These are phyloP conservation scores for Phenoliferia sp. DNA, from an alignment of 1,284 basidiomycete genomes.

Conservation along the genomic window DNA sequence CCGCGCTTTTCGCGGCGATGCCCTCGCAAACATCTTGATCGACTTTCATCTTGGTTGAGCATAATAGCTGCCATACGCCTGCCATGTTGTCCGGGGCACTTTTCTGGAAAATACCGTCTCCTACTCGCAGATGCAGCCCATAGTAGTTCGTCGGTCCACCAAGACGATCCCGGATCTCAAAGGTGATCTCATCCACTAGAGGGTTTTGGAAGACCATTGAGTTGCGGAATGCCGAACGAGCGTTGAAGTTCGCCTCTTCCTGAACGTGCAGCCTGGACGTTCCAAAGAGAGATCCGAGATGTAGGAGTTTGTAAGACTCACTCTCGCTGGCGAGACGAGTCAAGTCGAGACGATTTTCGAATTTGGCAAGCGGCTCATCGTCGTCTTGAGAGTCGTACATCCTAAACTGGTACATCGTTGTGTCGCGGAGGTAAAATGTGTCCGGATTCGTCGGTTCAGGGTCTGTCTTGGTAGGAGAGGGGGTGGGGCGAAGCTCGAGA, in stretches of 20 bases:
- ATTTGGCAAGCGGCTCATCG: slow-evolving; percentile 36
- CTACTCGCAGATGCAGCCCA: slow-evolving; percentile 61
- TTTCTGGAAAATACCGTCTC: slow-evolving; percentile 58
- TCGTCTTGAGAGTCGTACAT: slow-evolving; percentile 56
- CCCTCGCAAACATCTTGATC: slow-evolving; percentile 16
- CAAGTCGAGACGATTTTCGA: slow-evolving; percentile 35
- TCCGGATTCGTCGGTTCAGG: slow-evolving; percentile 40
- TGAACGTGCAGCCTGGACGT: slow-evolving; percentile 31
- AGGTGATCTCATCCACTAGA: slow-evolving; percentile 33
- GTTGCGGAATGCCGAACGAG: slow-evolving; percentile 27
- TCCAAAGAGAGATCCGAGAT: slow-evolving; percentile 40
- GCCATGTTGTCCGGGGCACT: slow-evolving; percentile 40
- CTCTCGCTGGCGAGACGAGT: slow-evolving; percentile 22
- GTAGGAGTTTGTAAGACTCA: slow-evolving; percentile 33
- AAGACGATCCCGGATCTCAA: slow-evolving; percentile 42
- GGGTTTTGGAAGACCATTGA: slow-evolving; percentile 36
- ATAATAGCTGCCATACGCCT: slow-evolving; percentile 31
- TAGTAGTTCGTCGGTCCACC: slow-evolving; percentile 52
- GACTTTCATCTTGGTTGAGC: slow-evolving; percentile 32
- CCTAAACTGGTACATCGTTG: slow-evolving; percentile 57
- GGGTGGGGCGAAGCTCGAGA: slow-evolving; percentile 42
- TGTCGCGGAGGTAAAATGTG: slow-evolving; percentile 53
- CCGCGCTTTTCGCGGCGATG: slow-evolving; percentile 2
- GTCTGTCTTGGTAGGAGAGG: not conserved
- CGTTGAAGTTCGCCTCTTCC: slow-evolving; percentile 25